Base-by-base conservation (phyloP, 2,329 filamentous ascomycete species). In the Colletotrichum cordylinicola region DNA sequence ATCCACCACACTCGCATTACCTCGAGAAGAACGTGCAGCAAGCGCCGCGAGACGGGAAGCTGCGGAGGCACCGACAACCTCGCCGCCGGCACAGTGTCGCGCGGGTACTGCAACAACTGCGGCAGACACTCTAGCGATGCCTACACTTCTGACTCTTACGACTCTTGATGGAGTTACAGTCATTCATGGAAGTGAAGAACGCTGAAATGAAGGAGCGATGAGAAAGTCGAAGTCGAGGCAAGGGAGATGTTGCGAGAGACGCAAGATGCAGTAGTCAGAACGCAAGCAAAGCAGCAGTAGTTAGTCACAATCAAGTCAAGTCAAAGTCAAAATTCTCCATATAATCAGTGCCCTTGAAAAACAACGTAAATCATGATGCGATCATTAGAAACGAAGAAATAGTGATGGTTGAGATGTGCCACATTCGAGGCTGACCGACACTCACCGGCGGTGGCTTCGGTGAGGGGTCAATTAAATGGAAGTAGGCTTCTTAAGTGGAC, bases 141-240 rank as follows among this genome's bases (percentile, higher is more conserved):
- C 24, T 64, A 64, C 5, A 64, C 61, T 3, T 64, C 61, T 21
- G 61, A 64, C 35, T 37, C 61, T 8, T 64, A 64, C 1, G 61
- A 64, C 3, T 31, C 24, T 21, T 61, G 29, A 61, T 31, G 6
- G 43, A 13, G 18, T 12, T 3, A 0, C 16, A 27, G 9, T 1
- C 35, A 5, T 6, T 24, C 0, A 43, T 1, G n/a, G 21, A 35
- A 21, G n/a, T 33, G 0, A 29, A 0, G 6, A 31, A 8, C 33
- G n/a, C 4, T 52, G 0, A 4, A 21, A 21, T 2, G n/a, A 21
- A 1, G 4, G 10, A 6, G 12, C 0, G 2, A 24, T 21, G 6
- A 2, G 10, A 21, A 21, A 1, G 4, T 21, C 13, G 12, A 2
- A 21, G 43, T 48, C 0, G 2, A n/a, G n/a, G n/a, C 10, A n/a